phyloP scores from a whole-genome alignment of 305 asterid species.

The Fraxinus sp. region DNA sequence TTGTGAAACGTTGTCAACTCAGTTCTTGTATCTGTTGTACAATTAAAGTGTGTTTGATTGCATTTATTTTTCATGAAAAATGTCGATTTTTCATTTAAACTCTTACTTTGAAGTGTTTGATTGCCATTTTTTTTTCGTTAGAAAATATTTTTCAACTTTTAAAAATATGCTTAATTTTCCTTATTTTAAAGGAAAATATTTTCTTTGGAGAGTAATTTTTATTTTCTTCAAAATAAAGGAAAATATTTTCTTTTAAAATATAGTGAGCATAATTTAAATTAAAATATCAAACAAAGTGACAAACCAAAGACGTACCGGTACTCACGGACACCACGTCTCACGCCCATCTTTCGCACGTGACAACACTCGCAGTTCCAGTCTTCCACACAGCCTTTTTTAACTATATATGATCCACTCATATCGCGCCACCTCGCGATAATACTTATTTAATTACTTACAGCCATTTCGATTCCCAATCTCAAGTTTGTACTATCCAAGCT shows the following conservation, averaged over 20 bases:
- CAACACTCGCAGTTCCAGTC: slow-evolving; percentile 6
- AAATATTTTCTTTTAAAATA: too few relatives aligned
- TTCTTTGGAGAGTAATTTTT: too few relatives aligned
- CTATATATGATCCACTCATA: slow-evolving; percentile 30
- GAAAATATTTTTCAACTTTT: too few relatives aligned
- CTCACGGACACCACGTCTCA: slow-evolving; percentile 31
- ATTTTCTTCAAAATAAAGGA: too few relatives aligned
- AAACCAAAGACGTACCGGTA: slow-evolving; percentile 23
- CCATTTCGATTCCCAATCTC: slow-evolving; percentile 19
- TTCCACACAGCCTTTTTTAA: slow-evolving; percentile 4
- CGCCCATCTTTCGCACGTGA: slow-evolving; percentile 37
- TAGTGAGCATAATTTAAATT: background rate
- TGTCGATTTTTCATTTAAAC: too few relatives aligned
- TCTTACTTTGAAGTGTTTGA: too few relatives aligned
- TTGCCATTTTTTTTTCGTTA: too few relatives aligned
- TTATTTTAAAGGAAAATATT: too few relatives aligned
- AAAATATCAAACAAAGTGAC: slow-evolving; percentile 17
- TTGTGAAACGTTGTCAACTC: too few relatives aligned
- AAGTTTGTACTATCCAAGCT: slow-evolving; percentile 7
- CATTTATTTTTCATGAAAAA: too few relatives aligned
- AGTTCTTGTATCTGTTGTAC: background rate
- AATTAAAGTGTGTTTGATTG: too few relatives aligned
- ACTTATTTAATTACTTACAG: background rate
- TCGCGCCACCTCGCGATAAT: slow-evolving; percentile 32
- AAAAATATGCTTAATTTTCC: too few relatives aligned